These are phyloP conservation scores for Phialophora macrospora DNA, from an alignment of 2,329 filamentous ascomycete genomes.

Conservation along the genomic window DNA sequence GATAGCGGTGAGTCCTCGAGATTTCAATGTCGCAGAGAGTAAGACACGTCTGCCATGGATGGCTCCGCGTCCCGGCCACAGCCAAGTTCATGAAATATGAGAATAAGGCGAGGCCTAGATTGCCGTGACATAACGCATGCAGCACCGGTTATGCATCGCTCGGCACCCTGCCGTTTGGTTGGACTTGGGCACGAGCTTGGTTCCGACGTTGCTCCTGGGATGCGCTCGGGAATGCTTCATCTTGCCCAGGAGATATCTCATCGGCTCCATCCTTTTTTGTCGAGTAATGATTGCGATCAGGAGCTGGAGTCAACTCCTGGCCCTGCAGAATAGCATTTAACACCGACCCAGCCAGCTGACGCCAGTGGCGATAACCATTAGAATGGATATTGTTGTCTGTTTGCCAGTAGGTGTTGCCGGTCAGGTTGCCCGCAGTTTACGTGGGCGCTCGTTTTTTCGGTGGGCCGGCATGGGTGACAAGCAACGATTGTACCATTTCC, in stretches of 20 bases:
- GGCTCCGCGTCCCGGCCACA: not conserved
- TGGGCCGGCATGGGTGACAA: constrained; percentile 8
- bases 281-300: not conserved
- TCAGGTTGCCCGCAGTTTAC: not conserved
- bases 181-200: not conserved
- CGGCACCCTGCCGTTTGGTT: not conserved
- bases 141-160: not conserved
- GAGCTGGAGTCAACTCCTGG: not conserved
- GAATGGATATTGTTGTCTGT: not conserved
- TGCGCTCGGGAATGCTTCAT: not conserved
- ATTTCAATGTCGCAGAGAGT: not conserved
- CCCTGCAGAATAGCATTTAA: no score
- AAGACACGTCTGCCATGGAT: not conserved
- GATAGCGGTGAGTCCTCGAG: not conserved
- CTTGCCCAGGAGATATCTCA: not conserved
- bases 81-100: not conserved
- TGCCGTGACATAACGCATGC: not conserved
- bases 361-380: not conserved
- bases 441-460: not conserved
- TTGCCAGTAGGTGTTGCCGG: not conserved
- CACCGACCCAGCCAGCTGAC: not conserved
- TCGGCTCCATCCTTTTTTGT: not conserved
- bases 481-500: constrained; percentile 53
- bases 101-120: not conserved
- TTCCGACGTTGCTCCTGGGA: not conserved